A percentile compares a stretch with the other conserved stretches of the same genome.
phyloP scores from a whole-genome alignment of 331 rosid genomes.

The Acacia pycnantha region DNA sequence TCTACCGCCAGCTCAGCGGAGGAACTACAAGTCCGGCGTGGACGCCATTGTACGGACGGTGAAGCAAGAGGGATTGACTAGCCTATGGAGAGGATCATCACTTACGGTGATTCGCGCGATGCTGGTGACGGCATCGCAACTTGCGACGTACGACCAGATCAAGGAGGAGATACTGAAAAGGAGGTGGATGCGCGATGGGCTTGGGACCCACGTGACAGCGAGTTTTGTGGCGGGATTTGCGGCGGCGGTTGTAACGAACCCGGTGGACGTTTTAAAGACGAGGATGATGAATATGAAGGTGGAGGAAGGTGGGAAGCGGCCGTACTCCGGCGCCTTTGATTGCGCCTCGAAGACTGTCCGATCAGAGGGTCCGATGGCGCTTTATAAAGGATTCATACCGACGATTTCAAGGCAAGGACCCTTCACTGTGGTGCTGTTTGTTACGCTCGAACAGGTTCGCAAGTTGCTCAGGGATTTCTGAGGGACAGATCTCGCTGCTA shows the following conservation, averaged over 20 bases:
- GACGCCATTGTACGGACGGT: constrained; percentile 55
- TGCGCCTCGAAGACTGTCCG: constrained; percentile 65
- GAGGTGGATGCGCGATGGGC: constrained; percentile 56
- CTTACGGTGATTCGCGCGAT: constrained; percentile 75
- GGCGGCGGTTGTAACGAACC: constrained; percentile 67
- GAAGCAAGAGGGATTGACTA: constrained; percentile 52
- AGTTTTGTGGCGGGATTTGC: constrained; percentile 75
- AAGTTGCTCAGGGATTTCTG: constrained; percentile 71
- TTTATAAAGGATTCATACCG: constrained; percentile 73
- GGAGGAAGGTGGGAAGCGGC: constrained; percentile 48
- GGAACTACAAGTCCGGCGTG: constrained; percentile 62
- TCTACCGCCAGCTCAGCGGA: constrained; percentile 48
- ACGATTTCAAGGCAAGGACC: constrained; percentile 79
- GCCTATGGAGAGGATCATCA: constrained; percentile 75
- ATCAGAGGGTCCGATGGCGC: constrained; percentile 71
- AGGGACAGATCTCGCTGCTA: not conserved
- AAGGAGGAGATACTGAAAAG: constrained; percentile 60
- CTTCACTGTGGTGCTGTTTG: constrained; percentile 70
- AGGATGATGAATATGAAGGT: constrained; percentile 87
- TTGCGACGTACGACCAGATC: constrained; percentile 67
- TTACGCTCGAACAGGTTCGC: constrained; percentile 73
- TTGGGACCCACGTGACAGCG: constrained; percentile 72
- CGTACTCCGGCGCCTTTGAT: constrained; percentile 63
- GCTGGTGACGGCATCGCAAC: constrained; percentile 76
- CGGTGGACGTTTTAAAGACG: constrained; percentile 79